A percentile compares a stretch with the other conserved stretches of the same genome.
phyloP scores from a whole-genome alignment of 1,284 basidiomycete genomes.

The Microbotryum silenes-acaulis region DNA sequence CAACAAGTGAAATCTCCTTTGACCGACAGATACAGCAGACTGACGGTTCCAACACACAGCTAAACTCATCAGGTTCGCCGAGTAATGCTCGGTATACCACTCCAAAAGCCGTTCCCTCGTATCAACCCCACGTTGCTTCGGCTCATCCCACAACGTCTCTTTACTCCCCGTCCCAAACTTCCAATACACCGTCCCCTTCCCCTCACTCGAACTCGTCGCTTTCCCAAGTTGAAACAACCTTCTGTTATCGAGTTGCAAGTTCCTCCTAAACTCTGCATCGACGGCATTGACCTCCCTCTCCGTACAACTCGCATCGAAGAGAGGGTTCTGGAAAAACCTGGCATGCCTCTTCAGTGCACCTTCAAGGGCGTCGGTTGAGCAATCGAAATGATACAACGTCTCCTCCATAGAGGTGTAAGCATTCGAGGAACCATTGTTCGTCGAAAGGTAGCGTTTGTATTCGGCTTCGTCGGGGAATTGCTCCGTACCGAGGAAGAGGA shows the following conservation, averaged over 20 bases:
- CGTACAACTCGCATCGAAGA: conserved; percentile 81
- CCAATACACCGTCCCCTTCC: conserved; percentile 8
- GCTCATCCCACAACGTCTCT: conserved; percentile 64
- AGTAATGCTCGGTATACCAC: conserved; percentile 92
- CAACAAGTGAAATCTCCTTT: neutral
- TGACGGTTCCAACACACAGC: conserved; percentile 82
- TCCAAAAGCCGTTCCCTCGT: conserved; percentile 63
- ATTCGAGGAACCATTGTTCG: conserved; percentile 82
- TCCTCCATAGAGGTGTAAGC: conserved; percentile 72
- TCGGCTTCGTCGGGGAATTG: conserved; percentile 84
- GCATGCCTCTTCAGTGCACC: conserved; percentile 85
- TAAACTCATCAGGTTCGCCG: conserved; percentile 86
- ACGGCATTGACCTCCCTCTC: conserved; percentile 93
- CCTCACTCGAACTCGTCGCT: conserved; percentile 40
- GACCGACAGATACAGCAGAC: conserved; percentile 13
- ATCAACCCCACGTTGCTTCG: conserved; percentile 62
- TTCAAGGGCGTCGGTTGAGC: conserved; percentile 70
- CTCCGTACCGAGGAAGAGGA: conserved; percentile 67
- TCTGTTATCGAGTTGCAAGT: conserved; percentile 65
- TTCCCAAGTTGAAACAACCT: conserved; percentile 92
- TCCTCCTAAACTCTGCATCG: conserved; percentile 96
- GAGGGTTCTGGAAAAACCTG: conserved; percentile 85
- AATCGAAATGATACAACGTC: conserved; percentile 90
- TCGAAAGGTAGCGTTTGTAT: conserved; percentile 77
- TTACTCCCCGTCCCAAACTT: conserved; percentile 63